Evolutionary conservation across 1,284 basidiomycete genomes (phyloP).

Genomic region (Ceratobasidium sp.): DNA sequence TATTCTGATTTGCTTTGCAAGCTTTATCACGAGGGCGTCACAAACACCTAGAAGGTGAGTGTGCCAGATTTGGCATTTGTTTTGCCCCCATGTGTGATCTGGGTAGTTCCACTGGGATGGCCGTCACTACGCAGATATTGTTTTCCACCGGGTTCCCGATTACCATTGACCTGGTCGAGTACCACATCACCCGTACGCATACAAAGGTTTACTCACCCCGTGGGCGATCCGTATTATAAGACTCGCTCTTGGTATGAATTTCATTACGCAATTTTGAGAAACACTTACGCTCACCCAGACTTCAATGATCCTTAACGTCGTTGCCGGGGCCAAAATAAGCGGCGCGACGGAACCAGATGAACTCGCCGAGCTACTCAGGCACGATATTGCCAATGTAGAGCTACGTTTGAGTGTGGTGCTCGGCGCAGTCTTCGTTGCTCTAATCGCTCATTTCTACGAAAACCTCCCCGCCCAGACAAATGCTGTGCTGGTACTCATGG

Average conservation of each 20-base stretch:
- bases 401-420: conserved; percentile 34
- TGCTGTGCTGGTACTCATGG: conserved; percentile 21
- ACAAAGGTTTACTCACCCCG: conserved; percentile 14
- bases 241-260: conserved; percentile 18
- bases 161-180: conserved; percentile 25
- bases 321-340: conserved; percentile 32
- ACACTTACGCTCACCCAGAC: not conserved
- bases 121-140: conserved; percentile 22
- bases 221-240: not conserved
- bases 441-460: conserved; percentile 32
- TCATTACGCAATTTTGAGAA: too few relatives aligned
- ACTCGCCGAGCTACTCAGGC: conserved; percentile 10
- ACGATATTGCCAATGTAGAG: conserved; percentile 28
- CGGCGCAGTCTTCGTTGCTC: conserved; percentile 20
- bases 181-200: conserved; percentile 34
- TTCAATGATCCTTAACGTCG: conserved; percentile 17
- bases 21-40: too few relatives aligned
- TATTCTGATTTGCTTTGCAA: too few relatives aligned
- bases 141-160: conserved; percentile 21
- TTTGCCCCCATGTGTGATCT: too few relatives aligned
- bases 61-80: too few relatives aligned
- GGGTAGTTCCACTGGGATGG: not conserved
- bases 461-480: conserved; percentile 18
- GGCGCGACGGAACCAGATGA: conserved; percentile 13
- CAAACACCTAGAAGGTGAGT: too few relatives aligned